Evolutionary conservation across 176 grass and related monocot genomes (phyloP).

Genomic region (Zea luxurians): DNA sequence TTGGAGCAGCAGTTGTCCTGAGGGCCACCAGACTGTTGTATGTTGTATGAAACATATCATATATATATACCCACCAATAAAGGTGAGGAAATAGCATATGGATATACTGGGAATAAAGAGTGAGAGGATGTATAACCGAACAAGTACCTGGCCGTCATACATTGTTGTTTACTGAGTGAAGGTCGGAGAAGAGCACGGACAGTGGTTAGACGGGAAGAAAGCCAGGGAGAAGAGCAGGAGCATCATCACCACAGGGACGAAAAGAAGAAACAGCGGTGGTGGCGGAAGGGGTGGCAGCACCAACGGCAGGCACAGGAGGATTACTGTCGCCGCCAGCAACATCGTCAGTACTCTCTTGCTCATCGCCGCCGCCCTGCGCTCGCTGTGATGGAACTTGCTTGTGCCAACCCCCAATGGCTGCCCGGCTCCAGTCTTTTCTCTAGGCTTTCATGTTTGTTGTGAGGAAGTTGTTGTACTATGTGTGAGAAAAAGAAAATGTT

Average conservation of each 20-base stretch:
- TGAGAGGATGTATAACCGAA: neutral
- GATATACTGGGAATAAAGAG: conserved; percentile 32
- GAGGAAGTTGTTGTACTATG: conserved; percentile 3
- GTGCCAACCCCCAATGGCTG: neutral
- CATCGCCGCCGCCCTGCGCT: conserved; percentile 16
- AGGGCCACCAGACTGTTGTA: conserved; percentile 16
- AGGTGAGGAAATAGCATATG: conserved; percentile 12
- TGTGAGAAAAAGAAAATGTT: conserved; percentile 6
- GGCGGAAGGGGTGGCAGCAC: conserved; percentile 64
- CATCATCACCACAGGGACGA: conserved; percentile 66
- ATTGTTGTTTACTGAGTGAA: conserved; percentile 34
- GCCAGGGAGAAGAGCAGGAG: conserved; percentile 57
- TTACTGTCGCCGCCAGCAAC: conserved; percentile 23
- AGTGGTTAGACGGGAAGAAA: conserved; percentile 37
- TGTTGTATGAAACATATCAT: conserved; percentile 23
- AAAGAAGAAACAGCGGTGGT: conserved; percentile 55
- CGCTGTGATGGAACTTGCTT: neutral
- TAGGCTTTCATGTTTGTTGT: conserved; percentile 17
- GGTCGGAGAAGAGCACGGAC: conserved; percentile 21
- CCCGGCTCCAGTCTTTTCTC: neutral
- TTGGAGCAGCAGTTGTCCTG: conserved; percentile 60
- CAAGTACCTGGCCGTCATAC: conserved; percentile 19
- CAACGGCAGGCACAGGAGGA: conserved; percentile 65
- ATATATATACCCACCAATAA: conserved; percentile 41
- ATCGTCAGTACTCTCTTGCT: conserved; percentile 26